These are phyloP conservation scores for Leccinum longicurvipes DNA, from an alignment of 768 basidiomycete species.

Conservation along the genomic window DNA sequence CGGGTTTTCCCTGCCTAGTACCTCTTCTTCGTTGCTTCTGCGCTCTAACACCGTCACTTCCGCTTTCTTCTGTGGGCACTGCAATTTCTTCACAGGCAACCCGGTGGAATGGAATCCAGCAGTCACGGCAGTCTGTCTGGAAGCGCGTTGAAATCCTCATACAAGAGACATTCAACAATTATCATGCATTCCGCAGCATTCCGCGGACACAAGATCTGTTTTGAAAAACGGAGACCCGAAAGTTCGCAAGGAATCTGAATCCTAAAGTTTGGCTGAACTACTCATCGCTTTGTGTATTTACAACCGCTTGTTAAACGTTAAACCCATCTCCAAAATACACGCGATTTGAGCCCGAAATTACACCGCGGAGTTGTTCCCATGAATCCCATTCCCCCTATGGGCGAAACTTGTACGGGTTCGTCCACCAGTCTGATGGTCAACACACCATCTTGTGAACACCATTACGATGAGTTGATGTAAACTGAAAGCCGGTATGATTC, in stretches of 20 bases:
- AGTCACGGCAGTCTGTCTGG: background rate
- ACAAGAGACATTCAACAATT: background rate
- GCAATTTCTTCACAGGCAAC: background rate
- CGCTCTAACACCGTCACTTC: constrained; percentile 15
- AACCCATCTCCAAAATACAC: background rate
- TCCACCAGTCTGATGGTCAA: background rate
- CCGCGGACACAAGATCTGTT: background rate
- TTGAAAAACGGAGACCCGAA: background rate
- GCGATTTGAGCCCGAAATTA: background rate
- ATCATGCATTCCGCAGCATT: constrained; percentile 1
- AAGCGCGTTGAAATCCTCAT: background rate
- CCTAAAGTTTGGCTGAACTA: background rate
- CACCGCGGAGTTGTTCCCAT: background rate
- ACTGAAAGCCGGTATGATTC: background rate
- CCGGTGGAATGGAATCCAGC: background rate
- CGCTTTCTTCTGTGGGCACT: no score
- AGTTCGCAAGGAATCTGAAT: background rate
- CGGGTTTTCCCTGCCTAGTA: constrained; percentile 18
- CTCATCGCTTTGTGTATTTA: constrained; percentile 3
- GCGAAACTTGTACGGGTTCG: background rate
- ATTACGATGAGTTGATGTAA: background rate
- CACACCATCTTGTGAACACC: background rate
- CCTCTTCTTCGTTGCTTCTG: background rate
- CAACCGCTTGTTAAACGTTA: constrained; percentile 1
- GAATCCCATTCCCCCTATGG: background rate